phyloP scores from a whole-genome alignment of 2,329 filamentous ascomycete species.

The Colletotrichum viniferum region DNA sequence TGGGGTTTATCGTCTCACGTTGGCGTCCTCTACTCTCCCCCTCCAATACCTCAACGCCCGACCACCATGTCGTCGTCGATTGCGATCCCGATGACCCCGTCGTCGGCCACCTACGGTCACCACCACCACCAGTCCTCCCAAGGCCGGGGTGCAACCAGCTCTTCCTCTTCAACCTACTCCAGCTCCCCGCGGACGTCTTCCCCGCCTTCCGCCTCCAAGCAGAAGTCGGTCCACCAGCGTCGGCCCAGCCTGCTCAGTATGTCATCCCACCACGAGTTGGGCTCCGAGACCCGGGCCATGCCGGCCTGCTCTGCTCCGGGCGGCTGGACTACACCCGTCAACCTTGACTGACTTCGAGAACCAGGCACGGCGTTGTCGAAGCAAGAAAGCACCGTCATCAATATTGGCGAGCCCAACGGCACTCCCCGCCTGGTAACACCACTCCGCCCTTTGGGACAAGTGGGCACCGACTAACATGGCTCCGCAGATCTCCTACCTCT shows the following conservation, averaged over 20 bases:
- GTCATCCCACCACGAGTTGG: conserved; percentile 13
- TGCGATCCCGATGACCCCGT: conserved; percentile 61
- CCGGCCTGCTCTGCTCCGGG: background rate
- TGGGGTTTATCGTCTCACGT: conserved; percentile 1
- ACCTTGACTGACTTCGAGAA: conserved; percentile 31
- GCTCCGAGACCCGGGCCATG: background rate
- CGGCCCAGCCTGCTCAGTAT: conserved; percentile 68
- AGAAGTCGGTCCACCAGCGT: conserved; percentile 54
- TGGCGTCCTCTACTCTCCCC: background rate
- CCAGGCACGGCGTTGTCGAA: conserved; percentile 73
- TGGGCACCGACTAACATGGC: background rate
- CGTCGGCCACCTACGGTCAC: conserved; percentile 36
- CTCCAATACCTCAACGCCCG: background rate
- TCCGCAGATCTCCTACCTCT: conserved; percentile 77
- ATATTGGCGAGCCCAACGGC: conserved; percentile 77
- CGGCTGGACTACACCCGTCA: background rate
- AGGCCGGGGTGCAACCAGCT: conserved; percentile 44
- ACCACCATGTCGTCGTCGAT: conserved; percentile 70
- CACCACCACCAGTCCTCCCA: conserved; percentile 43
- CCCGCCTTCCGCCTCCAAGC: conserved; percentile 41
- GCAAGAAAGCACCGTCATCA: conserved; percentile 80
- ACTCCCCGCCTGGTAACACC: conserved; percentile 70
- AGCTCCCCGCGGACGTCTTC: conserved; percentile 57
- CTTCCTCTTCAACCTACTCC: conserved; percentile 61
- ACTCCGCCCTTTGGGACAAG: background rate